Evolutionary conservation across 2,329 filamentous ascomycete species (phyloP).

Genomic region (Biscogniauxia mediterranea): DNA sequence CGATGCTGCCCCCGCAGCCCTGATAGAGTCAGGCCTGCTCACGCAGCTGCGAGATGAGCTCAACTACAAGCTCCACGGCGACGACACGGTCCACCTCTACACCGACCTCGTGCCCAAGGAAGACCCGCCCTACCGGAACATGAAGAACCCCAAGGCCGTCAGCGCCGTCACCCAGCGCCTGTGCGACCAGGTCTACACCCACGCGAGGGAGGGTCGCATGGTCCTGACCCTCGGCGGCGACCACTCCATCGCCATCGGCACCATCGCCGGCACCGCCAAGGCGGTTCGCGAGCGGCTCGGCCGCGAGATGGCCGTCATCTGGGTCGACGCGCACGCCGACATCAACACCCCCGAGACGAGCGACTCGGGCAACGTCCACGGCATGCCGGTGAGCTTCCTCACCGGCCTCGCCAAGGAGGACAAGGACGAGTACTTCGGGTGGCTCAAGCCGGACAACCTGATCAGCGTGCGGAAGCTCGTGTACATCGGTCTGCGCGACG

Average conservation of each 20-base stretch:
- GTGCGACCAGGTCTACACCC: conserved; percentile 80
- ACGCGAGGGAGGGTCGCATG: conserved; percentile 79
- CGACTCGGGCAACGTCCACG: conserved; percentile 90
- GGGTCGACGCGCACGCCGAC: conserved; percentile 97
- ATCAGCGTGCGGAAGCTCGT: conserved; percentile 81
- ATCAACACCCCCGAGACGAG: conserved; percentile 95
- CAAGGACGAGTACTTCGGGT: conserved; percentile 80
- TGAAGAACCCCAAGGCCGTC: conserved; percentile 90
- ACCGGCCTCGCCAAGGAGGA: conserved; percentile 80
- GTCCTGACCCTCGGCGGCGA: conserved; percentile 94
- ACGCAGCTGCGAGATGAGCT: conserved; percentile 80
- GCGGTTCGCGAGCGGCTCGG: conserved; percentile 80
- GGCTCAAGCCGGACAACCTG: conserved; percentile 72
- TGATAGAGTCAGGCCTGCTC: conserved; percentile 86
- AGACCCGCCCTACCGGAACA: conserved; percentile 81
- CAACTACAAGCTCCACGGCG: conserved; percentile 83
- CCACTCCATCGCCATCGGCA: conserved; percentile 95
- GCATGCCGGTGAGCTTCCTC: conserved; percentile 93
- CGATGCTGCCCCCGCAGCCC: conserved; percentile 82
- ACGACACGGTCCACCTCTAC: conserved; percentile 80
- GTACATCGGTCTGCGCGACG: conserved; percentile 92
- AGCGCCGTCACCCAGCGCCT: conserved; percentile 81
- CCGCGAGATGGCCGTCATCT: conserved; percentile 89
- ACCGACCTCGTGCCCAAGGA: conserved; percentile 65
- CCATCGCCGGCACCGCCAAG: conserved; percentile 81